Evolutionary conservation across 2,329 filamentous ascomycete genomes (phyloP).

Genomic region (Cercospora berteroae): DNA sequence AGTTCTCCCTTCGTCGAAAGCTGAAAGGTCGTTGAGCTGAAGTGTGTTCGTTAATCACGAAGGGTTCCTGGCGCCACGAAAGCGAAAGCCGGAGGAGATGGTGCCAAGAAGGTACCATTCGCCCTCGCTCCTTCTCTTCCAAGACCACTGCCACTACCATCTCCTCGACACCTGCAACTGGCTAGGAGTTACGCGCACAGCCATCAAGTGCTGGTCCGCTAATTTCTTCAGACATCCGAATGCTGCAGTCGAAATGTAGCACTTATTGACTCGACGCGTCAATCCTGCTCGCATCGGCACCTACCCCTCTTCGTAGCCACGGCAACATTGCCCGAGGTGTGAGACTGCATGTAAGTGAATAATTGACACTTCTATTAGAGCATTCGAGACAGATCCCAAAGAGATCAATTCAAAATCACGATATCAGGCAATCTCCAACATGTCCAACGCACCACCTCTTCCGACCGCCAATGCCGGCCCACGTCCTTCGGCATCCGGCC

Average conservation of each 20-base stretch:
- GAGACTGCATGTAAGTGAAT: not conserved
- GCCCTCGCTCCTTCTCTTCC: not conserved
- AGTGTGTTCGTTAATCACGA: not conserved
- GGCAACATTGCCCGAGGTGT: conserved; percentile 9
- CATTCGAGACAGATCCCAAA: not conserved
- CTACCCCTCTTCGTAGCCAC: conserved; percentile 3
- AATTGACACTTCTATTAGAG: not conserved
- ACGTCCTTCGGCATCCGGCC: conserved; percentile 49
- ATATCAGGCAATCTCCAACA: not conserved
- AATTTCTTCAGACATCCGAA: not conserved
- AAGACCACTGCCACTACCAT: not conserved
- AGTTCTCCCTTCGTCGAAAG: not conserved
- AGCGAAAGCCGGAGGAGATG: not conserved
- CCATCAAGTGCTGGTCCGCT: not conserved
- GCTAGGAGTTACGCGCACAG: not conserved
- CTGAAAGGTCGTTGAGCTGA: not conserved
- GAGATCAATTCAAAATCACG: not conserved
- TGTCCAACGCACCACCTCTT: conserved; percentile 24
- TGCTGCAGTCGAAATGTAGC: not conserved
- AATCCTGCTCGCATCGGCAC: not conserved
- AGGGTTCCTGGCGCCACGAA: not conserved
- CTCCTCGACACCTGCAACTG: not conserved
- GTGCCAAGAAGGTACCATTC: not conserved
- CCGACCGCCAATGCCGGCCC: conserved; percentile 18
- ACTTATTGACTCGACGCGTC: conserved; percentile 10